Percentiles rank a stretch among this genome's conserved stretches.
Evolutionary conservation across 1,284 basidiomycete genomes (phyloP).

Genomic region (Sporisorium reilianum): DNA sequence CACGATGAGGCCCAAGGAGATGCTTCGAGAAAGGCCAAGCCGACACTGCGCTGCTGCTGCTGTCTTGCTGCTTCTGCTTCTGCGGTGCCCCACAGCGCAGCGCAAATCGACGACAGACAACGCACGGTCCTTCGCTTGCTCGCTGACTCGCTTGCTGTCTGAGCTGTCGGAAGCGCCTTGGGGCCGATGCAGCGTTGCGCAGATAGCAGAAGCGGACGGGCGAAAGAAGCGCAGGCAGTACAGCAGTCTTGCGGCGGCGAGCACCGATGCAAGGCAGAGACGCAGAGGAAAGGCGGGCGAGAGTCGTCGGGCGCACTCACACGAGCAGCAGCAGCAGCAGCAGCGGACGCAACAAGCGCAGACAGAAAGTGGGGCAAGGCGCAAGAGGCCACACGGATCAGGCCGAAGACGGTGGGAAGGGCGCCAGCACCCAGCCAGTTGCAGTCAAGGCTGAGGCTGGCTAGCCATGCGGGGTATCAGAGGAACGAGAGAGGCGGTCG

Average conservation of each 20-base stretch:
- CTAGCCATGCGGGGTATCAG: neutral
- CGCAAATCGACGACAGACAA: neutral
- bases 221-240: neutral
- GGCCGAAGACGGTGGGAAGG: slow-evolving; percentile 6
- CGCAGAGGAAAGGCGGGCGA: neutral
- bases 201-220: neutral
- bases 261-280: neutral
- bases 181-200: neutral
- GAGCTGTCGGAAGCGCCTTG: neutral
- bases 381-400: slow-evolving; percentile 14
- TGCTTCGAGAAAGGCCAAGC: slow-evolving; percentile 20
- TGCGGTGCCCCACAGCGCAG: neutral
- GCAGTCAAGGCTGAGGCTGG: neutral
- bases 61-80: neutral
- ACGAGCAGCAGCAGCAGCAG: slow-evolving; percentile 1
- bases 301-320: slow-evolving; percentile 1
- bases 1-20: slow-evolving; percentile 10
- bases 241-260: neutral
- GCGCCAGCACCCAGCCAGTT: slow-evolving; percentile 9
- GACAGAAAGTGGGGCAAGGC: slow-evolving; percentile 1
- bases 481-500: neutral
- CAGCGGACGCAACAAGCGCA: slow-evolving; percentile 1
- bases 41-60: slow-evolving; percentile 1
- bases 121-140: slow-evolving; percentile 17
- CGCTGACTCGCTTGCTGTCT: neutral